Conservation (phyloP, 192 early-diverging fungal species). For the Obelidium mucronatum region DNA sequence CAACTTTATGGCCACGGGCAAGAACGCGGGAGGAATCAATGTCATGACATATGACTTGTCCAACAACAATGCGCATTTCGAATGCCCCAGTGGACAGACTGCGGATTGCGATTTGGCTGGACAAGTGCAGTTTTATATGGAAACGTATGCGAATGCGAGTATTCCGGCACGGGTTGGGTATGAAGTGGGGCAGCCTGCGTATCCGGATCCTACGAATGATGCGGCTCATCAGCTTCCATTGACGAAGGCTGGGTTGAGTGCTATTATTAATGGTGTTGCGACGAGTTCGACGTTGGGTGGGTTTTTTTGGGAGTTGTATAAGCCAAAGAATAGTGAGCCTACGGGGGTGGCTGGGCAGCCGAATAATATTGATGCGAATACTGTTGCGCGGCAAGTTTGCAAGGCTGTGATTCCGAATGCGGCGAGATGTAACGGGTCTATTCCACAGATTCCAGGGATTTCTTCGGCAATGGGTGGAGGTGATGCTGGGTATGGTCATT, state of each 20-base stretch:
- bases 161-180: conserved; percentile 34
- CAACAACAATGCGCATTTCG: conserved; percentile 6
- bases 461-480: not conserved
- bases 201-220: conserved; percentile 15
- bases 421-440: not conserved
- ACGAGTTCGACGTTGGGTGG: not conserved
- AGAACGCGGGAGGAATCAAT: conserved; percentile 23
- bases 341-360: conserved; percentile 15
- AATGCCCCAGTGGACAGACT: not conserved
- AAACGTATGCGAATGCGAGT: conserved; percentile 5
- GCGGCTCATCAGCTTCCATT: not conserved
- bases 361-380: conserved; percentile 13
- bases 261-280: not conserved
- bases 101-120: conserved; percentile 18
- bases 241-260: conserved; percentile 12
- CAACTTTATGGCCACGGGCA: conserved; percentile 13
- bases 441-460: not conserved
- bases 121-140: conserved; percentile 32
- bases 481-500: not conserved
- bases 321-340: conserved; percentile 2
- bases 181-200: conserved; percentile 32
- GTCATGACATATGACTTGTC: conserved; percentile 27
- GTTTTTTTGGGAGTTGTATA: conserved; percentile 18
- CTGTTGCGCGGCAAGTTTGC: conserved; percentile 16
- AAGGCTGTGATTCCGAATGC: not conserved